Evolutionary conservation across 495 filamentous ascomycete genomes (phyloP).

Genomic region (Aspergillus sclerotioniger): DNA sequence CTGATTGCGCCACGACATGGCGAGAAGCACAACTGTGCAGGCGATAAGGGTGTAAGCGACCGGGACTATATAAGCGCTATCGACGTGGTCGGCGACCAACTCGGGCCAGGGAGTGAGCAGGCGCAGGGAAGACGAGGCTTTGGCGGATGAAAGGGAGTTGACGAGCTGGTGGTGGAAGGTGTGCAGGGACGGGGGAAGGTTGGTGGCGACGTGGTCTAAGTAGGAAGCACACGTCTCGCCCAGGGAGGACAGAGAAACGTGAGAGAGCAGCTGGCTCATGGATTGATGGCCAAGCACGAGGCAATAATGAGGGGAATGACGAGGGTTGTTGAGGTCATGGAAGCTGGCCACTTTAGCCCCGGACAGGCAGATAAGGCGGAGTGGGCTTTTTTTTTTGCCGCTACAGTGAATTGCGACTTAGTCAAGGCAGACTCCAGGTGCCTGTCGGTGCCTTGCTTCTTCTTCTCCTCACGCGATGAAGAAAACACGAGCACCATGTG

Average conservation of each 20-base stretch:
- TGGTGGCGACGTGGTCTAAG: conserved; percentile 54
- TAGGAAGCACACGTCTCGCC: conserved; percentile 49
- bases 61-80: conserved; percentile 38
- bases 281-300: conserved; percentile 14
- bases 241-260: conserved; percentile 48
- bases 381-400: conserved; percentile 6
- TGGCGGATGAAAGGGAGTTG: conserved; percentile 33
- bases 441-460: neutral
- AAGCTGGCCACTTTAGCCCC: conserved; percentile 11
- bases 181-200: conserved; percentile 49
- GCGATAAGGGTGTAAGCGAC: conserved; percentile 39
- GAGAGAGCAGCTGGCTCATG: conserved; percentile 44
- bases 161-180: conserved; percentile 39
- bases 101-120: conserved; percentile 27
- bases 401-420: neutral
- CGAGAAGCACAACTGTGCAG: conserved; percentile 46
- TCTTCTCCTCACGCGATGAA: neutral
- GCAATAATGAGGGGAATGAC: conserved; percentile 8
- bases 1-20: conserved; percentile 65
- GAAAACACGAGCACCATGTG: no score
- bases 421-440: neutral
- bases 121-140: conserved; percentile 42
- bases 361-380: conserved; percentile 16
- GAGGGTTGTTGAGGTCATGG: conserved; percentile 10
- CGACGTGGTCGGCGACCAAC: conserved; percentile 26